Evolutionary conservation across 2,329 filamentous ascomycete genomes (phyloP).

Genomic region (Colletotrichum euphorbiae): DNA sequence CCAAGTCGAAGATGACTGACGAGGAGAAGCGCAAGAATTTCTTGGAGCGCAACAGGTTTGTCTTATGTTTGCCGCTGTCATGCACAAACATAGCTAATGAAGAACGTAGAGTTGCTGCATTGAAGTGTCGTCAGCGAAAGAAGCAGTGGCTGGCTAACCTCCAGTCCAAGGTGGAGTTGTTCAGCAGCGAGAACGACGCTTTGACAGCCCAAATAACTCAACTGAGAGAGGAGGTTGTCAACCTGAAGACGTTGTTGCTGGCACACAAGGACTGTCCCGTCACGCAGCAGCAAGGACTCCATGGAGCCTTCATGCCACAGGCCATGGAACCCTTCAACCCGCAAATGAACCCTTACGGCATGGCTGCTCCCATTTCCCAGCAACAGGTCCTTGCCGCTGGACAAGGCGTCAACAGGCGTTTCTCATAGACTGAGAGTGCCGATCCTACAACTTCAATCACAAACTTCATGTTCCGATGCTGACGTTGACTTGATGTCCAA

Average conservation of each 20-base stretch:
- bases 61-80: conserved; percentile 35
- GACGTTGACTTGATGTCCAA: conserved; percentile 25
- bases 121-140: conserved; percentile 97
- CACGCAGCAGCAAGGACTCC: conserved; percentile 84
- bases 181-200: conserved; percentile 89
- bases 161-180: conserved; percentile 94
- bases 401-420: conserved; percentile 66
- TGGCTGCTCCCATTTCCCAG: conserved; percentile 63
- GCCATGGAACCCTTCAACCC: conserved; percentile 65
- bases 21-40: conserved; percentile 99
- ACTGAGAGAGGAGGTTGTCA: conserved; percentile 92
- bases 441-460: background rate
- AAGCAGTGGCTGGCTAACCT: conserved; percentile 98
- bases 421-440: conserved; percentile 58
- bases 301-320: conserved; percentile 67
- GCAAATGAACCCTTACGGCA: conserved; percentile 70
- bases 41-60: conserved; percentile 92
- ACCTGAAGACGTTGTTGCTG: conserved; percentile 90
- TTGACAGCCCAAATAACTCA: conserved; percentile 86
- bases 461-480: background rate
- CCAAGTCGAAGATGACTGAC: conserved; percentile 89
- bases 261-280: conserved; percentile 98
- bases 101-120: conserved; percentile 80
- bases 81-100: conserved; percentile 41
- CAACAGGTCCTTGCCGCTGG: conserved; percentile 67